phyloP scores from a whole-genome alignment of 2,329 filamentous ascomycete species.

The Aspergillus quadricinctus region DNA sequence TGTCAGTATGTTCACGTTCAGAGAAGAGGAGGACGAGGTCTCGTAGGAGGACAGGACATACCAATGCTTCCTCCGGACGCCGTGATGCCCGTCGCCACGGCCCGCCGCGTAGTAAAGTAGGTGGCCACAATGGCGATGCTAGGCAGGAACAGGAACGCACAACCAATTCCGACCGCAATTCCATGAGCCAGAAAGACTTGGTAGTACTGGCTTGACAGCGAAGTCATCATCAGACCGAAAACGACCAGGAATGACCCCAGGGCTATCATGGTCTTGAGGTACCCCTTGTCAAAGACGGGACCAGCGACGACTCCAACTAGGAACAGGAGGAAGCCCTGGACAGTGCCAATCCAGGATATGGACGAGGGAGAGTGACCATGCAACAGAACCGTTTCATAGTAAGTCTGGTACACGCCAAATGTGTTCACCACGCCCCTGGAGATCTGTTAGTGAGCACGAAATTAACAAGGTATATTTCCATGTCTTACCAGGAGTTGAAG shows the following conservation, averaged over 20 bases:
- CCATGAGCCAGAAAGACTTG: neutral
- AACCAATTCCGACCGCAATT: neutral
- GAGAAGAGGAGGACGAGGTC: neutral
- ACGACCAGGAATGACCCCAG: neutral
- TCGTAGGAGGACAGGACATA: no score
- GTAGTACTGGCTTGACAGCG: neutral
- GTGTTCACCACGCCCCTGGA: neutral
- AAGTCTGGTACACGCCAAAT: neutral
- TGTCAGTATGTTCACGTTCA: neutral
- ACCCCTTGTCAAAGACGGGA: neutral
- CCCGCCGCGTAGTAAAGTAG: neutral
- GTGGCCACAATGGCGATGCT: neutral
- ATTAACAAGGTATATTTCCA: neutral
- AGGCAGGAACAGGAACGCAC: neutral
- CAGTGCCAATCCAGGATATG: neutral
- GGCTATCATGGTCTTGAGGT: neutral
- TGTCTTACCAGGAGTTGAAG: constrained; percentile 20
- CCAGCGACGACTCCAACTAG: neutral
- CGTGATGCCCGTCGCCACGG: neutral
- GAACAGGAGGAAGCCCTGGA: neutral
- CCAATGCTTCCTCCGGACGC: neutral
- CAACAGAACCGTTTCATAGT: neutral
- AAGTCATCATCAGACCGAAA: neutral
- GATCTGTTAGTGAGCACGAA: neutral
- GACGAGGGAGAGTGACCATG: neutral